Conservation (phyloP, 1,284 basidiomycete genomes). For the Somion occarium region DNA sequence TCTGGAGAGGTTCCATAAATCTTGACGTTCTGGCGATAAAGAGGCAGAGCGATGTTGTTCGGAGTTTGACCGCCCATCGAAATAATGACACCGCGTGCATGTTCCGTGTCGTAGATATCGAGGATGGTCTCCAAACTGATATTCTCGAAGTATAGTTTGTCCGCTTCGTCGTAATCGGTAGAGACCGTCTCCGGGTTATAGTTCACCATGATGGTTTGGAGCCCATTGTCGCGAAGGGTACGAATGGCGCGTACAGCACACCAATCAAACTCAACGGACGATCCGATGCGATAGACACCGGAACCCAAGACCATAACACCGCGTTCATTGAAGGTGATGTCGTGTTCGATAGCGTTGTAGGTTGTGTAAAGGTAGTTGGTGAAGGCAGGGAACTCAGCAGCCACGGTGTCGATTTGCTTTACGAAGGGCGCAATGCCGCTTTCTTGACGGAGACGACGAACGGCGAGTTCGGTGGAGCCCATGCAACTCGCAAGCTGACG, state of each 20-base stretch:
- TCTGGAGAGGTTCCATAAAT: slow-evolving; percentile 98
- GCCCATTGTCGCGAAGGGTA: slow-evolving; percentile 90
- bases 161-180: slow-evolving; percentile 99
- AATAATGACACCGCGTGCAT: slow-evolving; percentile 87
- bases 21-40: slow-evolving; percentile 95
- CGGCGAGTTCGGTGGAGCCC: slow-evolving; percentile 85
- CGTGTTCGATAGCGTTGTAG: slow-evolving; percentile 93
- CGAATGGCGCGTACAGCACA: slow-evolving; percentile 97
- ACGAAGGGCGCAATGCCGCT: slow-evolving; percentile 84
- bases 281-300: slow-evolving; percentile 97
- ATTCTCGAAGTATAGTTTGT: slow-evolving; percentile 98
- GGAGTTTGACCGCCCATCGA: slow-evolving; percentile 99
- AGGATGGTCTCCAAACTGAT: slow-evolving; percentile 95
- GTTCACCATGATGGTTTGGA: slow-evolving; percentile 99
- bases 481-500: slow-evolving; percentile 80
- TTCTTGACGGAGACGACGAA: slow-evolving; percentile 85
- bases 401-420: slow-evolving; percentile 99
- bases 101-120: slow-evolving; percentile 94
- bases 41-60: slow-evolving; percentile 94
- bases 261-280: slow-evolving; percentile 99
- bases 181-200: slow-evolving; percentile 99
- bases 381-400: slow-evolving; percentile 97
- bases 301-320: slow-evolving; percentile 98
- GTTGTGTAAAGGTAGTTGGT: slow-evolving; percentile 99
- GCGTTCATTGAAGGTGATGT: slow-evolving; percentile 84